These are phyloP conservation scores for Chlamydomonas eustigma DNA, from an alignment of 139 green algal genomes.

Conservation along the genomic window DNA sequence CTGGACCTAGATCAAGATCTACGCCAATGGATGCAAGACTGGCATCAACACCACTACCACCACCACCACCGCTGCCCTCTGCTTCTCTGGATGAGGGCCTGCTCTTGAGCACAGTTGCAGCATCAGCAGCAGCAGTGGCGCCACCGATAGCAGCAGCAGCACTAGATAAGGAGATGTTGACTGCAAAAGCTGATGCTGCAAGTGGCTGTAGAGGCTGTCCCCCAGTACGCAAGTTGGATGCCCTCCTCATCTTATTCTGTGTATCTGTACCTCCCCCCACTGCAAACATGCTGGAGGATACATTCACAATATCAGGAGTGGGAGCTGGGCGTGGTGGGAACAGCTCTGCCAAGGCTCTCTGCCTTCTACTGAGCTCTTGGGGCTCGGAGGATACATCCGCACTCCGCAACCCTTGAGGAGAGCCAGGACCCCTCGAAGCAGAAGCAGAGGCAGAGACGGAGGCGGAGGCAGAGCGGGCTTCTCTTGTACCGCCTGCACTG, in stretches of 20 bases:
- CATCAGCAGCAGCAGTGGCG: neutral
- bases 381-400: neutral
- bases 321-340: neutral
- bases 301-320: neutral
- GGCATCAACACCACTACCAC: no score
- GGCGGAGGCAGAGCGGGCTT: no score
- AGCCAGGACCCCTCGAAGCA: neutral
- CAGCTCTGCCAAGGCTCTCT: neutral
- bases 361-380: neutral
- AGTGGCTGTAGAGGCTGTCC: neutral
- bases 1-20: no score
- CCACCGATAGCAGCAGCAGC: neutral
- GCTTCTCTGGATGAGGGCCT: no score
- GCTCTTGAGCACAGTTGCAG: no score
- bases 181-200: neutral
- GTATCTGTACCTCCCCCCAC: neutral
- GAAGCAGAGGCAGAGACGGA: neutral
- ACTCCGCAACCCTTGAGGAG: neutral
- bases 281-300: neutral
- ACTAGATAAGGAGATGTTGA: neutral
- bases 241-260: no score
- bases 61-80: no score
- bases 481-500: no score
- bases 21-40: no score
- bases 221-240: conserved; percentile 27